Conservation (phyloP, 768 basidiomycete species). For the Collybia nuda region DNA sequence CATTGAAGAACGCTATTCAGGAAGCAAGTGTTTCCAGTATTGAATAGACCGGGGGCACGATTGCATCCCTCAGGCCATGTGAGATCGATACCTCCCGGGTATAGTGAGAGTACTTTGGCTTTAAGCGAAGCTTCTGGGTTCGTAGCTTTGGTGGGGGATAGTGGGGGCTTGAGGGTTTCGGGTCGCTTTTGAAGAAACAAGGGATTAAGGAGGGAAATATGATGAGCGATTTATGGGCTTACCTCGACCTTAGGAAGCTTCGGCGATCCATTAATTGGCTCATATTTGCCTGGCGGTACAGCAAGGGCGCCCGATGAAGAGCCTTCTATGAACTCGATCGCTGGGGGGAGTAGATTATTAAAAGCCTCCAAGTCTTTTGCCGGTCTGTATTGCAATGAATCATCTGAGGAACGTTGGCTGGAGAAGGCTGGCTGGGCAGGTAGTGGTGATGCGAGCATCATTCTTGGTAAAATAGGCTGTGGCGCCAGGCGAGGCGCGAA, state of each 20-base stretch:
- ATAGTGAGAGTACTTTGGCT: conserved; percentile 41
- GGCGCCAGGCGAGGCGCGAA: neutral
- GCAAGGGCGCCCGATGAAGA: conserved; percentile 77
- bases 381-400: conserved; percentile 57
- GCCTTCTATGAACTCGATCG: conserved; percentile 81
- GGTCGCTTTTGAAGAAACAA: conserved; percentile 12
- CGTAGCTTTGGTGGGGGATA: conserved; percentile 17
- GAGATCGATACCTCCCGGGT: conserved; percentile 55
- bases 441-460: conserved; percentile 71
- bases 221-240: conserved; percentile 7
- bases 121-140: conserved; percentile 16
- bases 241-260: conserved; percentile 51
- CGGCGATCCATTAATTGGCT: conserved; percentile 74
- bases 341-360: conserved; percentile 77
- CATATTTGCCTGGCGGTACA: conserved; percentile 73
- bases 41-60: conserved; percentile 68
- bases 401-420: conserved; percentile 47
- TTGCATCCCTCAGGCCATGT: conserved; percentile 55
- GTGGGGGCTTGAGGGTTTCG: conserved; percentile 13
- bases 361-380: conserved; percentile 73
- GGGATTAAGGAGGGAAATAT: neutral
- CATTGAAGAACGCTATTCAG: conserved; percentile 94
- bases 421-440: conserved; percentile 51
- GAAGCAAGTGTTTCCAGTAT: conserved; percentile 94
- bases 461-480: conserved; percentile 11